Evolutionary conservation across 2,329 filamentous ascomycete species (phyloP).

Genomic region (Hypoxylon rubiginosum): DNA sequence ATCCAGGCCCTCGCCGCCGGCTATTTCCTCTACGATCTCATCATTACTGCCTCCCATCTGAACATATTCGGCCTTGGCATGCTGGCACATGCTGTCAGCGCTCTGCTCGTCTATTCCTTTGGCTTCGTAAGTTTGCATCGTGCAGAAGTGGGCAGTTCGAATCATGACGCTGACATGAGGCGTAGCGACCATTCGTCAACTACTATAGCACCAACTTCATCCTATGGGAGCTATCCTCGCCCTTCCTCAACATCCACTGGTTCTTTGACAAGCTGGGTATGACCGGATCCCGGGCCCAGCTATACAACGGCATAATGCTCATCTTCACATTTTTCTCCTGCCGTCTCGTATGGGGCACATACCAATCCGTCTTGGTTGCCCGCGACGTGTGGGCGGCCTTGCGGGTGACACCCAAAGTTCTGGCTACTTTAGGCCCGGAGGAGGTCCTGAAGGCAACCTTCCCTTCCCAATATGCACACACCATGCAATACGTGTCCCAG

Average conservation of each 20-base stretch:
- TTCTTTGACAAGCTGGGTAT: conserved; percentile 89
- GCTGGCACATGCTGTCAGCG: conserved; percentile 81
- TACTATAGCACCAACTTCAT: conserved; percentile 86
- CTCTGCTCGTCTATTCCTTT: conserved; percentile 79
- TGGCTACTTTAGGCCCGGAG: conserved; percentile 52
- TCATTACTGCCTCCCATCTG: conserved; percentile 76
- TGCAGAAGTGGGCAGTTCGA: neutral
- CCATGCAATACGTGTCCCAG: conserved; percentile 65
- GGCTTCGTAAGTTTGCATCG: conserved; percentile 76
- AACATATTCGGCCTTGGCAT: conserved; percentile 82
- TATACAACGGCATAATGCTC: conserved; percentile 82
- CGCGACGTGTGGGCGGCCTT: conserved; percentile 75
- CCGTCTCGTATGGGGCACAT: conserved; percentile 83
- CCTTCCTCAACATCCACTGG: conserved; percentile 91
- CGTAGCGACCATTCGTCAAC: conserved; percentile 86
- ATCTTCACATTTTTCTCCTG: conserved; percentile 81
- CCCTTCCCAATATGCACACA: conserved; percentile 55
- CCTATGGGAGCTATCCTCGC: conserved; percentile 87
- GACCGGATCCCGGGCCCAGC: conserved; percentile 79
- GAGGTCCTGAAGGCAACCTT: conserved; percentile 52
- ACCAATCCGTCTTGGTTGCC: conserved; percentile 77
- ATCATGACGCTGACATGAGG: conserved; percentile 26
- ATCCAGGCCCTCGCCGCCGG: conserved; percentile 82
- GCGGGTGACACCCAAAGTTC: conserved; percentile 56
- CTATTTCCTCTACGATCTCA: conserved; percentile 88